Evolutionary conservation across 225 moss, liverwort and hornwort species (phyloP).

Genomic region (Asterella californica): DNA sequence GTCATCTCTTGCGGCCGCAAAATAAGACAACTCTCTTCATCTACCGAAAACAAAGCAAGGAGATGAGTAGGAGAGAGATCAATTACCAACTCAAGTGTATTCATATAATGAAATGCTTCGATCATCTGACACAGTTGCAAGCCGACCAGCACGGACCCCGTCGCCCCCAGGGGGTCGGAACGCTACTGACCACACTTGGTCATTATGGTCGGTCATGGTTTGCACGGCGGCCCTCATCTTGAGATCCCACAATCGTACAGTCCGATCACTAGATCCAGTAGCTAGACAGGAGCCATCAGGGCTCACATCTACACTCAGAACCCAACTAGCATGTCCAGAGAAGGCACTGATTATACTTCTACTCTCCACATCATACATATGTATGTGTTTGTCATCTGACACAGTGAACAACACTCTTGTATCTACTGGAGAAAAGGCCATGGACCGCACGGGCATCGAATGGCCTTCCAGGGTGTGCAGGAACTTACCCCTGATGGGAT

Average conservation of each 20-base stretch:
- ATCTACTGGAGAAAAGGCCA: slow-evolving; percentile 90
- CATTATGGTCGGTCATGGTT: slow-evolving; percentile 84
- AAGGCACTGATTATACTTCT: slow-evolving; percentile 76
- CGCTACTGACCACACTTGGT: slow-evolving; percentile 95
- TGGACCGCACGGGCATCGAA: slow-evolving; percentile 80
- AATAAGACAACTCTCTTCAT: neutral
- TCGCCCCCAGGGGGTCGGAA: slow-evolving; percentile 76
- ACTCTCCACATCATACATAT: slow-evolving; percentile 91
- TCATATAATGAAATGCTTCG: slow-evolving; percentile 91
- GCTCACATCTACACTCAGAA: slow-evolving; percentile 82
- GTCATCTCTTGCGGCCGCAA: neutral
- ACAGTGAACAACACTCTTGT: slow-evolving; percentile 75
- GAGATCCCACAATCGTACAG: slow-evolving; percentile 85
- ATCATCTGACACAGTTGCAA: slow-evolving; percentile 95
- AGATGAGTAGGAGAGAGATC: slow-evolving; percentile 1
- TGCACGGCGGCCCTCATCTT: slow-evolving; percentile 90
- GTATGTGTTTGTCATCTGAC: slow-evolving; percentile 92
- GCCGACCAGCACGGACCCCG: slow-evolving; percentile 59
- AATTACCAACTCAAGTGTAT: slow-evolving; percentile 48
- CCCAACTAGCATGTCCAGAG: slow-evolving; percentile 95
- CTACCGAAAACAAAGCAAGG: slow-evolving; percentile 2
- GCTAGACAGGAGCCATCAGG: slow-evolving; percentile 81
- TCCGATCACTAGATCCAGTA: slow-evolving; percentile 84
- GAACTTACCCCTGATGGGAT: slow-evolving; percentile 61
- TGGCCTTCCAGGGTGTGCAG: slow-evolving; percentile 87